Base-by-base conservation (phyloP, 1,284 basidiomycete genomes). In the Mycena sp. region DNA sequence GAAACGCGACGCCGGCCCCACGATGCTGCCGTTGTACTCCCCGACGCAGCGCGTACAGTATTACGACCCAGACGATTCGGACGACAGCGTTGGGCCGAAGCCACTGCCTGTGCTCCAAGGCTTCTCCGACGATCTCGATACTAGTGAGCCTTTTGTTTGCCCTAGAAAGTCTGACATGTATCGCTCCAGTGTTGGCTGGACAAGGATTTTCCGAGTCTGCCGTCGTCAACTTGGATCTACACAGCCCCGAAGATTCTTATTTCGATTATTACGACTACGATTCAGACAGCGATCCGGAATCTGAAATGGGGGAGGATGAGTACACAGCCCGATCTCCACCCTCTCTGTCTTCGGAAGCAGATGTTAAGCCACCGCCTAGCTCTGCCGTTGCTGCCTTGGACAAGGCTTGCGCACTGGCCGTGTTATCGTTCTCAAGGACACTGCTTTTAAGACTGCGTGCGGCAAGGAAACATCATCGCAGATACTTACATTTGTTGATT, bases 231-330 rank as follows among this genome's bases (percentile, higher is more conserved):
- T 46, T 58, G 2, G 63, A 61, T 25, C 6, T 26, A 14, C 28
- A 65, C 28, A 19, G 35, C n/a, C 23, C 64, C 10, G 32, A 58
- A n/a, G 55, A 62, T 7, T n/a, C 16, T 12, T 17, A 16, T 4
- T 61, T 62, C 19, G 53, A 26, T 6, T 40, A 57, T 17, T 71
- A 68, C 32, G 70, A 66, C 10, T 71, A 72, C 40, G 62, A 58
- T 16, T 68, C 69, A 5, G 72, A 73, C 49, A 73, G 70, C 54
- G 72, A 73, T 53, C 45, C 71, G 25, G 62, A 67, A 0, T 62
- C 60, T 3, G 64, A 65, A 2, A 40, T 23, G 3, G 60, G 55
- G 6, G 48, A 41, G 1, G 46, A 61, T 3, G 17, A 10, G 5
- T 17, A 17, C 16, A 17, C 16, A 4, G 28, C 37, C 7, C 14